These are phyloP conservation scores for Umbelopsis vinacea DNA, from an alignment of 192 early-diverging fungal genomes.

Conservation along the genomic window DNA sequence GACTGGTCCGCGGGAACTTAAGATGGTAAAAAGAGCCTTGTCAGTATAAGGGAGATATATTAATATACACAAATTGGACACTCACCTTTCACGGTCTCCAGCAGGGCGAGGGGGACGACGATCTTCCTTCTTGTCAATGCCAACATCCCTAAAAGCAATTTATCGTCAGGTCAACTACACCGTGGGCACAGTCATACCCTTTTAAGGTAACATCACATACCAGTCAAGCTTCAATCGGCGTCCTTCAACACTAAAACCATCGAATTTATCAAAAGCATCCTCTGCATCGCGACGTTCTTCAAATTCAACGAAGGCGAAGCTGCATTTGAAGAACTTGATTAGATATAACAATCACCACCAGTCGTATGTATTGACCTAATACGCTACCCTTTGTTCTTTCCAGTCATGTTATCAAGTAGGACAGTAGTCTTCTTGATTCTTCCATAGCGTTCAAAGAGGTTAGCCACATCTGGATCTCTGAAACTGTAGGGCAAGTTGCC, in stretches of 20 bases:
- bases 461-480: constrained; percentile 68
- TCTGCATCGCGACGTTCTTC: constrained; percentile 69
- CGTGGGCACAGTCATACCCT: not conserved
- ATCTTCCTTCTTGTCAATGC: constrained; percentile 34
- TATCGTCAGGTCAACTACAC: not conserved
- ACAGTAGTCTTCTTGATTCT: constrained; percentile 66
- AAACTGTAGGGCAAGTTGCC: constrained; percentile 80
- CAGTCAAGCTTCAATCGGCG: constrained; percentile 60
- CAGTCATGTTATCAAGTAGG: constrained; percentile 73
- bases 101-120: constrained; percentile 27
- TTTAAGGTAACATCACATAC: constrained; percentile 24
- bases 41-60: not conserved
- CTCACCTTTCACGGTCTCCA: constrained; percentile 20
- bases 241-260: constrained; percentile 62
- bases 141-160: constrained; percentile 31
- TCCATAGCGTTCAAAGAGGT: constrained; percentile 80
- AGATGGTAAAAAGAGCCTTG: not conserved
- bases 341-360: no score
- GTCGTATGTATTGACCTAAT: no score
- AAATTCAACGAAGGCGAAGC: constrained; percentile 80
- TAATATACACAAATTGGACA: not conserved
- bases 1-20: constrained; percentile 5
- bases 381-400: constrained; percentile 79
- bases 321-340: constrained; percentile 28
- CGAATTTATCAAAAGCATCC: constrained; percentile 65